Base-by-base conservation (phyloP, 495 filamentous ascomycete genomes). In the Talaromyces liani region DNA sequence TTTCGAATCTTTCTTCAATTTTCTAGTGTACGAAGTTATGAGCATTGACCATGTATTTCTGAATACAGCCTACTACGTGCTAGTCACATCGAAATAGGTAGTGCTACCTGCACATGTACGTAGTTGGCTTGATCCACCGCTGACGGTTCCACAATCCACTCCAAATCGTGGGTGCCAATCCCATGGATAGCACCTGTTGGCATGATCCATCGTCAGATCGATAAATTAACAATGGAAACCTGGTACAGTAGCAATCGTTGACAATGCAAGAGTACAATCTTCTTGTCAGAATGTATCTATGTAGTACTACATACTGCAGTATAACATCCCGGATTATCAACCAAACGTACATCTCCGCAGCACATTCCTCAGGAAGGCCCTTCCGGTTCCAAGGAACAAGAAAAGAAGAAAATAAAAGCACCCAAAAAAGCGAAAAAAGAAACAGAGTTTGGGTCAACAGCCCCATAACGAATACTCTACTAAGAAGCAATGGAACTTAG, bases 121-220 rank as follows among this genome's bases (percentile, higher is more conserved):
- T 56, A 56, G 22, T 2, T 56, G 53, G 53, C 27, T 56, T 27
- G 53, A 56, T 56, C 53, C 53, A 56, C 24, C 9, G n/a, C 22
- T 56, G 20, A 56, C 9, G 53, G 53, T 25, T 56, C 53, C 53
- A 56, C 22, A 56, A 29, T 56, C 53, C 53, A 56, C 53, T 56
- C 36, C 53, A 29, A 56, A 56, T 56, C 53, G 53, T 56, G 53
- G 53, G 53, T 56, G 22, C 27, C 53, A 56, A 56, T 56, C 53
- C 53, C 53, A 29, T n/a, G 53, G 7, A 29, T 56, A 29, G 20
- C 22, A 29, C n/a, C 27, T 22, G 53, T 6, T 49, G 45, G 45
- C 18, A 25, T 29, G 27, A 56, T 29, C 53, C 24, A 56, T 56
- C 27, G 24, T 31, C 53, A 56, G 27, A 56, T 56, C 24, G 22